These are phyloP conservation scores for Pterulicium gracile DNA, from an alignment of 1,284 basidiomycete genomes.

Conservation along the genomic window DNA sequence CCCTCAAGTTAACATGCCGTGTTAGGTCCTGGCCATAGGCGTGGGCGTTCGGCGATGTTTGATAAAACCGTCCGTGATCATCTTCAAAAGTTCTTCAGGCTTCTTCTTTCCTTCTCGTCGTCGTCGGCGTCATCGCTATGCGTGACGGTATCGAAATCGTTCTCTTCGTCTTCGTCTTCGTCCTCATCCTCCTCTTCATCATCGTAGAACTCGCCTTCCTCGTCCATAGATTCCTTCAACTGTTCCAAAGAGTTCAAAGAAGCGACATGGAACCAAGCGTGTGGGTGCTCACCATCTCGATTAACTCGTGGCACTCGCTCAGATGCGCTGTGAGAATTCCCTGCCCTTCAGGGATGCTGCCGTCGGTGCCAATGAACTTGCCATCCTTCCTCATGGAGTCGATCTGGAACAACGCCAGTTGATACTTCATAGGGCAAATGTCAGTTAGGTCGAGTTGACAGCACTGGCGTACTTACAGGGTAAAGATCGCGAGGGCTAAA, in stretches of 20 bases:
- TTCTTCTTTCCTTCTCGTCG: too few relatives aligned
- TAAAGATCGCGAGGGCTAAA: constrained; percentile 95
- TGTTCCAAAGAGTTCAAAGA: constrained; percentile 16
- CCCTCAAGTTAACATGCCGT: too few relatives aligned
- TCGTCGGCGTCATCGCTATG: neutral
- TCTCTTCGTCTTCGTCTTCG: constrained; percentile 20
- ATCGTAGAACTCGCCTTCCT: constrained; percentile 47
- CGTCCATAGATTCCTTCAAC: constrained; percentile 75
- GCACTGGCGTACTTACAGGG: constrained; percentile 77
- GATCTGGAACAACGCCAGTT: constrained; percentile 92
- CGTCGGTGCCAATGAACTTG: constrained; percentile 80
- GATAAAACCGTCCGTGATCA: too few relatives aligned
- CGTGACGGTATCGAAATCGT: constrained; percentile 1
- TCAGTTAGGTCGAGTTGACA: neutral
- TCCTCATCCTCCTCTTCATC: constrained; percentile 42
- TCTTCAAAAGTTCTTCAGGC: too few relatives aligned
- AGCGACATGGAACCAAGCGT: neutral
- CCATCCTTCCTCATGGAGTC: constrained; percentile 90
- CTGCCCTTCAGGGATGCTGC: constrained; percentile 88
- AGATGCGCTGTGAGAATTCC: constrained; percentile 94
- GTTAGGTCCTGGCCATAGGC: too few relatives aligned
- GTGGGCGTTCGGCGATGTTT: too few relatives aligned
- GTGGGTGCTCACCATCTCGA: constrained; percentile 67
- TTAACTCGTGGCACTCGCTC: constrained; percentile 91
- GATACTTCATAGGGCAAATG: constrained; percentile 49